Conservation (phyloP, 352 stramenopile genomes). For the Pythium folliculosum region DNA sequence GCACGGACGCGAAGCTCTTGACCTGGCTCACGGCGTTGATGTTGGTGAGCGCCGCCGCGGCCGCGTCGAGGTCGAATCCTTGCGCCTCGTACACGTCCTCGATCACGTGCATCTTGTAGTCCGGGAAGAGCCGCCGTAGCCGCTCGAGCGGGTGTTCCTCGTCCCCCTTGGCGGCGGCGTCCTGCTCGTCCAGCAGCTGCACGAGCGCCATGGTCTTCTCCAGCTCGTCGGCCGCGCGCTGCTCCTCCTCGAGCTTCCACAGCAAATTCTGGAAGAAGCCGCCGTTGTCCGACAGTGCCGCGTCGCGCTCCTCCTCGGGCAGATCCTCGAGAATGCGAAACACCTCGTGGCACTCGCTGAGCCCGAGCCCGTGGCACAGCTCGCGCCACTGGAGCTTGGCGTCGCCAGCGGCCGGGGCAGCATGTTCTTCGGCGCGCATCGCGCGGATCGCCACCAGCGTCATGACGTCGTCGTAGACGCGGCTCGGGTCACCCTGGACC, state of each 20-base stretch:
- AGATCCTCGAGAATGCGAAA: constrained; percentile 48
- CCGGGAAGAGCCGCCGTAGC: constrained; percentile 55
- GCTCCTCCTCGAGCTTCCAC: constrained; percentile 55
- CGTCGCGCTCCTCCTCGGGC: constrained; percentile 42
- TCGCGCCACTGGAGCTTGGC: constrained; percentile 52
- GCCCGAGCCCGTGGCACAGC: constrained; percentile 56
- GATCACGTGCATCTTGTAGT: constrained; percentile 61
- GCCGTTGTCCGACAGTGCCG: constrained; percentile 46
- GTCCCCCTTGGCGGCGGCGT: constrained; percentile 2
- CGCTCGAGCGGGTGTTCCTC: constrained; percentile 56
- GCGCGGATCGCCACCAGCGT: constrained; percentile 52
- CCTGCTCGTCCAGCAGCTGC: constrained; percentile 19
- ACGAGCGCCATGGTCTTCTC: constrained; percentile 14
- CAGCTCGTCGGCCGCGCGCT: constrained; percentile 17
- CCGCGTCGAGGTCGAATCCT: constrained; percentile 54
- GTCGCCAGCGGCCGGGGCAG: constrained; percentile 10
- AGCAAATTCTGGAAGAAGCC: constrained; percentile 70
- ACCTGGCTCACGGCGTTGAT: constrained; percentile 52
- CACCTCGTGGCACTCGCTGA: constrained; percentile 54
- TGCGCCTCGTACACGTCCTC: constrained; percentile 65
- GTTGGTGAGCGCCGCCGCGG: constrained; percentile 57
- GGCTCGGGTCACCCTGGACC: constrained; percentile 44
- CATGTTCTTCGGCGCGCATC: constrained; percentile 43
- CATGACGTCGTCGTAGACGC: constrained; percentile 62
- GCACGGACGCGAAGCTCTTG: constrained; percentile 61